Conservation (phyloP, 192 early-diverging fungal genomes). For the Phycomyces blakesleeanus region DNA sequence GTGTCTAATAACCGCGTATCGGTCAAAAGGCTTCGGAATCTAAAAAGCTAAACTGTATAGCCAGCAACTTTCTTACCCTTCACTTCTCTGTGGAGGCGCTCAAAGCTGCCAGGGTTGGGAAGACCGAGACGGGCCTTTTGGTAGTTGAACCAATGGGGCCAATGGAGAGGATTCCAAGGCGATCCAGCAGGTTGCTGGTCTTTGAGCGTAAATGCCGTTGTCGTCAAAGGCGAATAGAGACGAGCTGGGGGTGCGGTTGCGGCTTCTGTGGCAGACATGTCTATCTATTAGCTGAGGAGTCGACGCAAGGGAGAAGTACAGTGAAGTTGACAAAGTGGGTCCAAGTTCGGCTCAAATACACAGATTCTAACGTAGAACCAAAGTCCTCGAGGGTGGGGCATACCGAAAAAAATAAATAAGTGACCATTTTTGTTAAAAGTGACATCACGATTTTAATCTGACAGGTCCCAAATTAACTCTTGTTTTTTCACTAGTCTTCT, state of each 20-base stretch:
- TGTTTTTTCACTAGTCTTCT: not conserved
- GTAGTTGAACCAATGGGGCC: conserved; percentile 30
- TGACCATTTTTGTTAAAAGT: not conserved
- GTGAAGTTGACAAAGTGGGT: not conserved
- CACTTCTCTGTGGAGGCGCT: conserved; percentile 73
- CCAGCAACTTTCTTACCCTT: conserved; percentile 54
- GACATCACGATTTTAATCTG: not conserved
- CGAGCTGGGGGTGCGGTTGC: conserved; percentile 2
- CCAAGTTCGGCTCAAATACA: not conserved
- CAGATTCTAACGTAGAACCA: not conserved
- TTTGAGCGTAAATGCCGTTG: conserved; percentile 5
- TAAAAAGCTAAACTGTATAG: conserved; percentile 3
- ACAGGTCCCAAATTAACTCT: not conserved
- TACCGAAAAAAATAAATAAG: conserved; percentile 1
- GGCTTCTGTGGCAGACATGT: conserved; percentile 10
- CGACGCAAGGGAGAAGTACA: not conserved
- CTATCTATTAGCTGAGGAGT: not conserved
- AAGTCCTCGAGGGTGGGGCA: not conserved
- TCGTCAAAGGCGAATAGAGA: conserved; percentile 16
- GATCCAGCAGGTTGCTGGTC: conserved; percentile 24
- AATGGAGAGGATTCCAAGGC: conserved; percentile 29
- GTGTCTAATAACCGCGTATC: conserved; percentile 45
- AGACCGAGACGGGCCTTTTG: conserved; percentile 52
- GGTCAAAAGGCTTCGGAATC: not conserved
- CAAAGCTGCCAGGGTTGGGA: conserved; percentile 79